Conservation (phyloP, 2,329 filamentous ascomycete species). For the Calonectria naviculata region DNA sequence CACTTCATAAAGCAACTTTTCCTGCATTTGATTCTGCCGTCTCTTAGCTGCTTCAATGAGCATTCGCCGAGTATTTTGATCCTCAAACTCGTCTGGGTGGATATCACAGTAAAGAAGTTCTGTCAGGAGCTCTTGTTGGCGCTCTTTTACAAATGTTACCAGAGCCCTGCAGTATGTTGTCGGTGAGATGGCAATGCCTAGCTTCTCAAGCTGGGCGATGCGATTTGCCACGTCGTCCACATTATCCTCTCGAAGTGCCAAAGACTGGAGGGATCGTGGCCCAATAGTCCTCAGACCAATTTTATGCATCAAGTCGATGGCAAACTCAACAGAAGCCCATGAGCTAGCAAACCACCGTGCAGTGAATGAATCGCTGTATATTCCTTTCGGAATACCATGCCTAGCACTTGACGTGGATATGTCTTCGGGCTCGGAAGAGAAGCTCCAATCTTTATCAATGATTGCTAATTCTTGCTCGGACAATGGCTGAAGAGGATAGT, state of each 20-base stretch:
- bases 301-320: slow-evolving; percentile 75
- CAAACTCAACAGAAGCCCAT: slow-evolving; percentile 77
- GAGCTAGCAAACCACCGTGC: slow-evolving; percentile 83
- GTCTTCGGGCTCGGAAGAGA: not conserved
- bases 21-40: slow-evolving; percentile 51
- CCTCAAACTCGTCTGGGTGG: slow-evolving; percentile 67
- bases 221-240: slow-evolving; percentile 66
- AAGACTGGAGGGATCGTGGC: slow-evolving; percentile 79
- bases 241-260: slow-evolving; percentile 74
- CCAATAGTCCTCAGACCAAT: slow-evolving; percentile 80
- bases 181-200: slow-evolving; percentile 71
- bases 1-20: slow-evolving; percentile 57
- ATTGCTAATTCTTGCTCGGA: slow-evolving; percentile 48
- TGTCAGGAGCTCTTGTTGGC: slow-evolving; percentile 61
- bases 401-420: not conserved
- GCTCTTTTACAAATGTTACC: slow-evolving; percentile 69
- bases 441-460: slow-evolving; percentile 13
- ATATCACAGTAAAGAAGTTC: slow-evolving; percentile 61
- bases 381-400: slow-evolving; percentile 25
- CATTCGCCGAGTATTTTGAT: slow-evolving; percentile 52
- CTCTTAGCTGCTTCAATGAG: slow-evolving; percentile 48
- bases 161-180: slow-evolving; percentile 75
- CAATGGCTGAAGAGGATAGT: slow-evolving; percentile 55
- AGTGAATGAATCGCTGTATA: slow-evolving; percentile 65
- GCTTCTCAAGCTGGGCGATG: slow-evolving; percentile 69